These are phyloP conservation scores for Magnolia changhungtana DNA, from an alignment of 164 flowering plant species.

Conservation along the genomic window DNA sequence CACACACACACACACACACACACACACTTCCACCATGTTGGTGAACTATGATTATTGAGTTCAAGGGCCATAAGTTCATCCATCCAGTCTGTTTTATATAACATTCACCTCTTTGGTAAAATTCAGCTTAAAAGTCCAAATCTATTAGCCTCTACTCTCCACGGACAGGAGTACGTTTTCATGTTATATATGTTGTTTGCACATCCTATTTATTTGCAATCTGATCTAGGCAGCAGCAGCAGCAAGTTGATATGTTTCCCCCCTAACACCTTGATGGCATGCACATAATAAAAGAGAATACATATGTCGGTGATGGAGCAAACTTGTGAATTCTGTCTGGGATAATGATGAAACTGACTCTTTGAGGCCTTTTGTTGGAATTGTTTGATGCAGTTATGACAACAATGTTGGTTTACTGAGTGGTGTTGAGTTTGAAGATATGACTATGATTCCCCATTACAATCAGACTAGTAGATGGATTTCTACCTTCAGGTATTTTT, in stretches of 20 bases:
- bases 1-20: too few relatives aligned
- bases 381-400: slow-evolving; percentile 45
- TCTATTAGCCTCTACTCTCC: too few relatives aligned
- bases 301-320: background rate
- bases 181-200: too few relatives aligned
- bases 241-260: background rate
- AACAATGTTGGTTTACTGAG: slow-evolving; percentile 48
- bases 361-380: slow-evolving; percentile 10
- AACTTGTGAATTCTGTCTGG: background rate
- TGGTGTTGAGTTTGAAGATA: slow-evolving; percentile 56
- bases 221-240: background rate
- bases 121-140: too few relatives aligned
- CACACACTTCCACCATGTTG: too few relatives aligned
- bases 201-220: too few relatives aligned
- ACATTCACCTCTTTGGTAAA: too few relatives aligned
- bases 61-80: too few relatives aligned
- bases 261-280: background rate
- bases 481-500: slow-evolving; percentile 72
- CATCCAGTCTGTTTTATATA: too few relatives aligned
- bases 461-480: slow-evolving; percentile 73
- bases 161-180: too few relatives aligned
- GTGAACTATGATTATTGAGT: too few relatives aligned
- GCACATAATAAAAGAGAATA: background rate
- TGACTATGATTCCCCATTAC: slow-evolving; percentile 45
- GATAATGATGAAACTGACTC: background rate